Conservation (phyloP, 345 rosid genomes). For the Linum usitatissimum region DNA sequence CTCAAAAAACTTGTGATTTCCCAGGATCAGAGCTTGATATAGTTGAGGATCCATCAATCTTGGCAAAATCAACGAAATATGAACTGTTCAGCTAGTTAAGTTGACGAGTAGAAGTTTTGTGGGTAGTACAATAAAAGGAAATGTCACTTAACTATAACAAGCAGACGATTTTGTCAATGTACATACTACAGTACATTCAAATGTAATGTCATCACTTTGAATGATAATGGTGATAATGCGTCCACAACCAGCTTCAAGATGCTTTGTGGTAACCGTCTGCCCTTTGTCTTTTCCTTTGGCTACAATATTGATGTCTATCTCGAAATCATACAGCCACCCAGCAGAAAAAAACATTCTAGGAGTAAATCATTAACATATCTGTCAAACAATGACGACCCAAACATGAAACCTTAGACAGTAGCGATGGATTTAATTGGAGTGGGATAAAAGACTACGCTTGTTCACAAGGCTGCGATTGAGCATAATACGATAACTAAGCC, state of each 20-base stretch:
- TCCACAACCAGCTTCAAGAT: neutral
- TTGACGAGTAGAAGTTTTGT: neutral
- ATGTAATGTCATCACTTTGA: neutral
- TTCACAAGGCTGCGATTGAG: neutral
- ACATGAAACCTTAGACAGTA: neutral
- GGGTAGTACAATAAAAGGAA: neutral
- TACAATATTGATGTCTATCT: neutral
- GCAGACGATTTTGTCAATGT: neutral
- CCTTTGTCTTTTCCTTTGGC: too few relatives aligned
- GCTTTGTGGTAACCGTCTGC: neutral
- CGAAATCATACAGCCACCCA: neutral
- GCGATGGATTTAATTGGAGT: neutral
- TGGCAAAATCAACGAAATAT: neutral
- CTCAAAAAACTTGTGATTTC: slow-evolving; percentile 3
- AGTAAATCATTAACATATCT: neutral
- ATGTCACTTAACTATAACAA: neutral
- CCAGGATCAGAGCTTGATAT: slow-evolving; percentile 7
- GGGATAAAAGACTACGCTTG: neutral
- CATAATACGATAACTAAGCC: neutral
- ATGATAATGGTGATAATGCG: neutral
- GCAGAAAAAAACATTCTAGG: neutral
- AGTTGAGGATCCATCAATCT: slow-evolving; percentile 10
- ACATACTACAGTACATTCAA: neutral
- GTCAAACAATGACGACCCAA: neutral
- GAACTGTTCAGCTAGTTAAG: neutral